A percentile compares a stretch with the other conserved stretches of the same genome.
Conservation (phyloP, 306 rosid genomes). For the Sphenostylis stenocarpa region DNA sequence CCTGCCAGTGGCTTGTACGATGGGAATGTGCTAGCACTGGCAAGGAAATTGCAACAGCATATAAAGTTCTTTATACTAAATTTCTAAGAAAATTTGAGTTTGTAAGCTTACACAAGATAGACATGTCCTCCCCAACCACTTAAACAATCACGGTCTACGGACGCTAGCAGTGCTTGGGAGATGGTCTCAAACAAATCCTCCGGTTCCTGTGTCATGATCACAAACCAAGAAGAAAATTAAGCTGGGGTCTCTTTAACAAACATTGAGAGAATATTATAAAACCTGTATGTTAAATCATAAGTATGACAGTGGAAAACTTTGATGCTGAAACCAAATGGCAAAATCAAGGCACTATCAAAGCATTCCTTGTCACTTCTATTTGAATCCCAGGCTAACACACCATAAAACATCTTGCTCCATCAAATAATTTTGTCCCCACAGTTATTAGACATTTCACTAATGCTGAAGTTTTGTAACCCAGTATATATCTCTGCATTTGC, state of each 20-base stretch:
- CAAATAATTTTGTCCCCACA: not conserved
- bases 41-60: not conserved
- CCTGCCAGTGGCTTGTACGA: not conserved
- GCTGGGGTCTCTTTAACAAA: not conserved
- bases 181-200: slow-evolving; percentile 94
- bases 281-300: not conserved
- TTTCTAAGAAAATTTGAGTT: not conserved
- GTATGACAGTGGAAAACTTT: not conserved
- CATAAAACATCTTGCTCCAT: not conserved
- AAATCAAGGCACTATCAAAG: not conserved
- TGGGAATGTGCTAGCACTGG: not conserved
- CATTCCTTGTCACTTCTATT: not conserved
- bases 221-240: slow-evolving; percentile 23
- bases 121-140: slow-evolving; percentile 99
- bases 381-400: not conserved
- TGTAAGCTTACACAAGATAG: slow-evolving; percentile 80
- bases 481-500: not conserved
- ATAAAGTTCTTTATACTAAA: not conserved
- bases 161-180: slow-evolving; percentile 92
- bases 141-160: slow-evolving; percentile 98
- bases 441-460: not conserved
- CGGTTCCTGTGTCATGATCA: slow-evolving; percentile 63
- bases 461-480: not conserved
- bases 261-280: not conserved
- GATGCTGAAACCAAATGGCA: not conserved